phyloP scores from a whole-genome alignment of 2,329 filamentous ascomycete species.

The Seiridium unicorne region DNA sequence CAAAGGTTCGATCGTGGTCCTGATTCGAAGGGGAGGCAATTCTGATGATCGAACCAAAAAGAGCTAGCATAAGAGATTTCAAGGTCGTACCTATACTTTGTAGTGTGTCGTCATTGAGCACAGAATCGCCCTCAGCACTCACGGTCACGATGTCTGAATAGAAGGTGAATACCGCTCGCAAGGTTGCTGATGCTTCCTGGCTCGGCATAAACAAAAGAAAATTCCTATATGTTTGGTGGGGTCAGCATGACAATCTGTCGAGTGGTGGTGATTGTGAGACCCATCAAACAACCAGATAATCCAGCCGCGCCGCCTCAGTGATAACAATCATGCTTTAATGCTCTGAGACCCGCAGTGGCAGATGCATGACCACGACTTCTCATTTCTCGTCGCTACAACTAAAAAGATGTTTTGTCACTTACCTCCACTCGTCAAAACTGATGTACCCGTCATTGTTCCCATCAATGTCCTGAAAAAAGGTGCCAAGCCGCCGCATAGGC shows the following conservation, averaged over 20 bases:
- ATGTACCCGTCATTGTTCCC: constrained; percentile 84
- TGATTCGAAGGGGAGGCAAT: constrained; percentile 53
- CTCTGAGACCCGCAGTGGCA: no score
- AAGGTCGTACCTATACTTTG: constrained; percentile 87
- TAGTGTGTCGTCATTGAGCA: constrained; percentile 85
- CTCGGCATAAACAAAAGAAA: constrained; percentile 87
- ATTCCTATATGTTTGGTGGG: constrained; percentile 54
- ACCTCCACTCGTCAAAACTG: constrained; percentile 96
- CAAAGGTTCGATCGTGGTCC: constrained; percentile 26
- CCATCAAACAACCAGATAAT: background rate
- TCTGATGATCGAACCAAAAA: constrained; percentile 75
- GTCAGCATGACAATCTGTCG: background rate
- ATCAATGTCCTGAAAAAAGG: constrained; percentile 90
- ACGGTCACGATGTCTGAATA: constrained; percentile 87
- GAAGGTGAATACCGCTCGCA: constrained; percentile 84
- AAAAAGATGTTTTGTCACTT: constrained; percentile 35
- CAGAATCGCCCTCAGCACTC: constrained; percentile 90
- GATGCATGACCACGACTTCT: no score
- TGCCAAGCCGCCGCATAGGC: constrained; percentile 71
- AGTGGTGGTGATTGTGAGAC: background rate
- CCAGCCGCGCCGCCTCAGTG: background rate
- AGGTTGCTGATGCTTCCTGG: constrained; percentile 61
- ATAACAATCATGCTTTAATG: no score
- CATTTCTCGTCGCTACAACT: no score
- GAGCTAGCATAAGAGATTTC: constrained; percentile 65